These are phyloP conservation scores for Puccinia hordei DNA, from an alignment of 1,284 basidiomycete genomes.

Conservation along the genomic window DNA sequence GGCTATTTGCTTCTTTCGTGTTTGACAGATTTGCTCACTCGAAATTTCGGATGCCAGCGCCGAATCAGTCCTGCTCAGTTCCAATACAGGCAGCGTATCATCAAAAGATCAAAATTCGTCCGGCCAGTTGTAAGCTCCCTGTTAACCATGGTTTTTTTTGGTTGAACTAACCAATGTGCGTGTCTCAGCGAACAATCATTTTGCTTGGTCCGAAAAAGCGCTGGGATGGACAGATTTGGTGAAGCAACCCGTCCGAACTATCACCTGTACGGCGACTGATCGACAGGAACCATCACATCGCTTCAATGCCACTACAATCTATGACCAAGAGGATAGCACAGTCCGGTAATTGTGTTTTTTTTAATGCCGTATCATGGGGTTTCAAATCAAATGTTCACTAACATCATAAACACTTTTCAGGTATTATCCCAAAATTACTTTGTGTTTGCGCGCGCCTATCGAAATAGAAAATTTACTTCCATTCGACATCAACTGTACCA, in stretches of 20 bases:
- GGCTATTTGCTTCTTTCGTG: background rate
- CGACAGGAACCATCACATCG: constrained; percentile 86
- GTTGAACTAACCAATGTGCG: background rate
- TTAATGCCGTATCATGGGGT: background rate
- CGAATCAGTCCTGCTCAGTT: constrained; percentile 84
- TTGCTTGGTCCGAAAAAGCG: constrained; percentile 74
- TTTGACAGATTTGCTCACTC: constrained; percentile 19
- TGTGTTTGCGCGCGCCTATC: constrained; percentile 41
- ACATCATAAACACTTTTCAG: constrained; percentile 18
- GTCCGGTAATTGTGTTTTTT: constrained; percentile 16
- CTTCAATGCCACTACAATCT: constrained; percentile 70
- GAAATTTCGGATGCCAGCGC: constrained; percentile 62
- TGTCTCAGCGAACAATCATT: constrained; percentile 2
- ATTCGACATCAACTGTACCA: constrained; percentile 73
- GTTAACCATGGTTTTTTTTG: background rate
- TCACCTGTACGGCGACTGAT: constrained; percentile 82
- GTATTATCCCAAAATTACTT: constrained; percentile 49
- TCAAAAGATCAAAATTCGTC: constrained; percentile 81
- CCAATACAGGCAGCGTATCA: constrained; percentile 88
- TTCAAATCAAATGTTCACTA: background rate
- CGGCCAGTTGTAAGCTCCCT: constrained; percentile 64
- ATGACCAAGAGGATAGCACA: constrained; percentile 43
- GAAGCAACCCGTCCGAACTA: constrained; percentile 73
- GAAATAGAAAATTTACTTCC: constrained; percentile 96
- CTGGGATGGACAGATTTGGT: constrained; percentile 88